Conservation (phyloP, 495 filamentous ascomycete genomes). For the Mytilinidion resinicola region DNA sequence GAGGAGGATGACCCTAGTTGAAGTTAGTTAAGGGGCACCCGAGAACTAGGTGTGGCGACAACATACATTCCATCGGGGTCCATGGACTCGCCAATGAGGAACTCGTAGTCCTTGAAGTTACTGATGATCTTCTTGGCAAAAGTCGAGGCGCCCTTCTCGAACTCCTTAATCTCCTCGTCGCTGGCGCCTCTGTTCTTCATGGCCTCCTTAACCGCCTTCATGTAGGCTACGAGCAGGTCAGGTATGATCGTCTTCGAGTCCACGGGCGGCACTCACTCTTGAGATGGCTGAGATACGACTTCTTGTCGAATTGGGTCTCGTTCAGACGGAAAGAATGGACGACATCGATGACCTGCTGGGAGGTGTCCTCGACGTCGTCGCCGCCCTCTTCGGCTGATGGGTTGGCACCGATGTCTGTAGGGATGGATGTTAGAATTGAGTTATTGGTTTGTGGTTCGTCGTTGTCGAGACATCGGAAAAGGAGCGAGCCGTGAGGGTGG, state of each 20-base stretch:
- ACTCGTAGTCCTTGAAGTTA: conserved; percentile 93
- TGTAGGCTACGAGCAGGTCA: conserved; percentile 55
- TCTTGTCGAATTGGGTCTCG: conserved; percentile 75
- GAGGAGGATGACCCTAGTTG: conserved; percentile 75
- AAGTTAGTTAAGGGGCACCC: background rate
- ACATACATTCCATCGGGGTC: conserved; percentile 84
- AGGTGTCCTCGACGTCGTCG: conserved; percentile 61
- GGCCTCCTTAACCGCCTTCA: conserved; percentile 73
- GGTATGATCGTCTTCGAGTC: background rate
- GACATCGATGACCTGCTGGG: conserved; percentile 84
- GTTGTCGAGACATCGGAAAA: too few species aligned
- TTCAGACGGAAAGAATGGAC: conserved; percentile 86
- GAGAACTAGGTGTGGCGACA: background rate
- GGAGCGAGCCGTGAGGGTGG: background rate
- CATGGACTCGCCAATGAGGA: conserved; percentile 87
- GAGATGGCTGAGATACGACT: conserved; percentile 67
- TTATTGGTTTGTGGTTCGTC: background rate
- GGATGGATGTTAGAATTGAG: conserved; percentile 1
- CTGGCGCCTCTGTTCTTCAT: conserved; percentile 56
- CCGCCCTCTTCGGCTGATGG: conserved; percentile 87
- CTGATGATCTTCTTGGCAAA: conserved; percentile 71
- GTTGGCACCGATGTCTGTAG: conserved; percentile 84
- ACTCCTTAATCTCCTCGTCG: conserved; percentile 60
- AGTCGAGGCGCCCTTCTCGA: conserved; percentile 63
- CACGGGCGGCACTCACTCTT: conserved; percentile 55